Percentiles rank a stretch among this genome's conserved stretches.
Conservation (phyloP, 2,329 filamentous ascomycete species). For the Calonectria hawksworthii region DNA sequence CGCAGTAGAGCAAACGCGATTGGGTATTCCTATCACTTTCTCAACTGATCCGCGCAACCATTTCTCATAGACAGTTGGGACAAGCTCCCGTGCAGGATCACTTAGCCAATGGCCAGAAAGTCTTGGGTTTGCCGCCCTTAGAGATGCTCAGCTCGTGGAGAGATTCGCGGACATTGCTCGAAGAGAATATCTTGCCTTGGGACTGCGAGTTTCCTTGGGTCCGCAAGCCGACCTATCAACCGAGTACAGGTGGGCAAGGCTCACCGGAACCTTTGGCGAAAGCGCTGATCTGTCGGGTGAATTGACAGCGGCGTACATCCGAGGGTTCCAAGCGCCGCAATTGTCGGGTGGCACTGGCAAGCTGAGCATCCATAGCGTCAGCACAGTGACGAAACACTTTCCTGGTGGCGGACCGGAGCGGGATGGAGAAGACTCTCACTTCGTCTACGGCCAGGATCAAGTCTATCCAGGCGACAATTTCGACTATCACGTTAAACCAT, state of each 20-base stretch:
- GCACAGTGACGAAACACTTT: slow-evolving; percentile 66
- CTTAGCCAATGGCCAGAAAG: slow-evolving; percentile 66
- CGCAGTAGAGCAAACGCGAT: slow-evolving; percentile 55
- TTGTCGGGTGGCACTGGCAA: slow-evolving; percentile 34
- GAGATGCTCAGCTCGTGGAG: slow-evolving; percentile 57
- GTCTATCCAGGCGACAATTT: slow-evolving; percentile 64
- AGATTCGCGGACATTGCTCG: slow-evolving; percentile 62
- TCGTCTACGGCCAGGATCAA: slow-evolving; percentile 62
- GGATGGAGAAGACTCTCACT: slow-evolving; percentile 65
- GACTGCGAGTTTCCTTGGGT: slow-evolving; percentile 60
- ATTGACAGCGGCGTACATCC: slow-evolving; percentile 58
- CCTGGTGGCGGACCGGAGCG: slow-evolving; percentile 64
- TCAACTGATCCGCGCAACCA: slow-evolving; percentile 62
- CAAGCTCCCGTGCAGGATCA: slow-evolving; percentile 56
- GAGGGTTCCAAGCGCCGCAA: slow-evolving; percentile 57
- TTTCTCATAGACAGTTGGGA: slow-evolving; percentile 59
- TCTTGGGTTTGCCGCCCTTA: slow-evolving; percentile 62
- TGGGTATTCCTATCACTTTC: slow-evolving; percentile 63
- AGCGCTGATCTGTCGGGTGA: slow-evolving; percentile 55
- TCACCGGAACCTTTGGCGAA: slow-evolving; percentile 61
- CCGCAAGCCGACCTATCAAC: slow-evolving; percentile 65
- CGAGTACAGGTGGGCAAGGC: slow-evolving; percentile 63
- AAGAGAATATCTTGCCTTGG: slow-evolving; percentile 57
- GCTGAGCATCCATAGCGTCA: slow-evolving; percentile 57
- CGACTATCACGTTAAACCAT: slow-evolving; percentile 63